Evolutionary conservation across 257 asterid genomes (phyloP).

Genomic region (Agastache rugosa): DNA sequence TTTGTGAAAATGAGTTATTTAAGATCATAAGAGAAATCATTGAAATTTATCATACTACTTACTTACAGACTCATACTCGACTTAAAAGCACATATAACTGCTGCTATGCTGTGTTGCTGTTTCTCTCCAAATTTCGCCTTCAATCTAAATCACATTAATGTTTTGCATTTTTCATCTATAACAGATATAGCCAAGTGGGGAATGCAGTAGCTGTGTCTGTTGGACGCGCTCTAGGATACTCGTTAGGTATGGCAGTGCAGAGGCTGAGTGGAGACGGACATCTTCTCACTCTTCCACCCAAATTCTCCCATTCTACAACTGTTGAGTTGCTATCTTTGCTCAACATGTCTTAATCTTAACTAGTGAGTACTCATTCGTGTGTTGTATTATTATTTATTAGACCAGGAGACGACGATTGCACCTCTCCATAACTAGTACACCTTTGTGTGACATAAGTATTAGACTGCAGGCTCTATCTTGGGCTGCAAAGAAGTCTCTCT

Average conservation of each 20-base stretch:
- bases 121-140: neutral
- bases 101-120: neutral
- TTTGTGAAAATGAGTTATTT: neutral
- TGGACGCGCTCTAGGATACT: conserved; percentile 57
- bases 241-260: conserved; percentile 57
- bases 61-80: neutral
- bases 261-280: conserved; percentile 47
- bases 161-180: neutral
- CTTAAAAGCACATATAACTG: neutral
- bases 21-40: neutral
- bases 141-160: too few species aligned
- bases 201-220: conserved; percentile 64
- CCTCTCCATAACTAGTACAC: conserved; percentile 16
- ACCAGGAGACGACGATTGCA: conserved; percentile 20
- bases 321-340: conserved; percentile 38
- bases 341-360: conserved; percentile 15
- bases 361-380: conserved; percentile 14
- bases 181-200: conserved; percentile 58
- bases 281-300: conserved; percentile 56
- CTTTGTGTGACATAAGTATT: neutral
- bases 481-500: neutral
- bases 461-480: neutral
- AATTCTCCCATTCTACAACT: conserved; percentile 57
- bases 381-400: conserved; percentile 21
- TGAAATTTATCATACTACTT: neutral